phyloP scores from a whole-genome alignment of 2,329 filamentous ascomycete species.

The Tolypocladium tundrense region DNA sequence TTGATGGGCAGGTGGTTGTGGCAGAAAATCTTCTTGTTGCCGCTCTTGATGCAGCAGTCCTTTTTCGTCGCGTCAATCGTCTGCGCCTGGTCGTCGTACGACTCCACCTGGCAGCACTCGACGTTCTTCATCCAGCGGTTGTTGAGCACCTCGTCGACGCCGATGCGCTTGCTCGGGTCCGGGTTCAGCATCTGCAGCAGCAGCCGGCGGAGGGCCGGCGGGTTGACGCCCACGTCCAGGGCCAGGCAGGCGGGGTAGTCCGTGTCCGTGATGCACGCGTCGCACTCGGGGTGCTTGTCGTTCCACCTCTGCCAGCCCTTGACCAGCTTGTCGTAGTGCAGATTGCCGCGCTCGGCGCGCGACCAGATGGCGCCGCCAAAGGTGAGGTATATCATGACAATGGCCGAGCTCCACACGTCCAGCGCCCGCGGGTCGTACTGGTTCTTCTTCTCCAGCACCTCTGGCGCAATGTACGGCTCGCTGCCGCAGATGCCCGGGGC shows the following conservation, averaged over 20 bases:
- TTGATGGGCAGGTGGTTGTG: constrained; percentile 47
- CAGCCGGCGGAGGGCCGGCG: constrained; percentile 58
- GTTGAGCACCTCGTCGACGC: constrained; percentile 57
- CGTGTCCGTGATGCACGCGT: constrained; percentile 36
- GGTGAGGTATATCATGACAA: constrained; percentile 70
- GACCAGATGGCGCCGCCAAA: constrained; percentile 67
- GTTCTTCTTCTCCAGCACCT: constrained; percentile 61
- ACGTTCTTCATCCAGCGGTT: constrained; percentile 65
- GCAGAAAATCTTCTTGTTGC: constrained; percentile 43
- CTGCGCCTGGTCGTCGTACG: constrained; percentile 52
- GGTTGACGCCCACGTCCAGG: constrained; percentile 56
- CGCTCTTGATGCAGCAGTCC: constrained; percentile 29
- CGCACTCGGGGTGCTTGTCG: constrained; percentile 33
- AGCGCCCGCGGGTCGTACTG: constrained; percentile 64
- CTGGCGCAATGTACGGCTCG: constrained; percentile 77
- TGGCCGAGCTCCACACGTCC: constrained; percentile 78
- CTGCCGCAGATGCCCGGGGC: constrained; percentile 76
- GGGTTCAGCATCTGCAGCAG: constrained; percentile 78
- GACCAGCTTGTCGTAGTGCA: constrained; percentile 55
- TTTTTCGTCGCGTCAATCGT: constrained; percentile 54
- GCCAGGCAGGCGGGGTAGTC: constrained; percentile 56
- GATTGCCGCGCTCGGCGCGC: constrained; percentile 46
- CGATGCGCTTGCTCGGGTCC: constrained; percentile 58
- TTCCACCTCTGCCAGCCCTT: constrained; percentile 62
- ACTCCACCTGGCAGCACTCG: constrained; percentile 70